Evolutionary conservation across 2,329 filamentous ascomycete species (phyloP).

Genomic region (Rasamsonia emersonii): DNA sequence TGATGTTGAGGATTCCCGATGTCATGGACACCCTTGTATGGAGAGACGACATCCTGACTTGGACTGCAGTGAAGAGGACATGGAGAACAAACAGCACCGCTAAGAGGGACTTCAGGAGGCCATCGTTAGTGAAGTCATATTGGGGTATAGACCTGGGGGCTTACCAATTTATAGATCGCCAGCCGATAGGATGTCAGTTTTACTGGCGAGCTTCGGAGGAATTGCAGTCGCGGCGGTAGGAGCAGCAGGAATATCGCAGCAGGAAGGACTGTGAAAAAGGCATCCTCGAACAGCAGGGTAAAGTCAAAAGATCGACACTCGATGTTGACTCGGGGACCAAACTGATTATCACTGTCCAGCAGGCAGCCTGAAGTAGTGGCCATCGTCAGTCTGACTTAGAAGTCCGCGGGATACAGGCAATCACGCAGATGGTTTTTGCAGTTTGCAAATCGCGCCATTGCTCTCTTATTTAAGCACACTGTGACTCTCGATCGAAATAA

Average conservation of each 20-base stretch:
- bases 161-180: slow-evolving; percentile 11
- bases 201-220: slow-evolving; percentile 12
- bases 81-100: slow-evolving; percentile 25
- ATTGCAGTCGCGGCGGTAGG: not conserved
- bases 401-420: too few relatives aligned
- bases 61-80: slow-evolving; percentile 27
- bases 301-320: slow-evolving; percentile 33
- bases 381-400: too few relatives aligned
- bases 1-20: slow-evolving; percentile 3
- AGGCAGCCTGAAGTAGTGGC: not conserved
- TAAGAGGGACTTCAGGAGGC: slow-evolving; percentile 16
- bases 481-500: too few relatives aligned
- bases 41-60: slow-evolving; percentile 13
- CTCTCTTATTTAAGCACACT: too few relatives aligned
- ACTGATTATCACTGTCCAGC: slow-evolving; percentile 1
- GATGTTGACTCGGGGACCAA: slow-evolving; percentile 3
- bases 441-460: too few relatives aligned
- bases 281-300: slow-evolving; percentile 38
- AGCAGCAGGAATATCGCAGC: slow-evolving; percentile 24
- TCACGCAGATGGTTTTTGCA: too few relatives aligned
- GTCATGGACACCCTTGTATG: not conserved
- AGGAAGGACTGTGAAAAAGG: slow-evolving; percentile 29
- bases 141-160: too few relatives aligned
- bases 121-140: too few relatives aligned
- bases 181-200: slow-evolving; percentile 4